Percentiles rank a stretch among this genome's conserved stretches.
Conservation (phyloP, 192 early-diverging fungal genomes). For the Kickxella alabastrina region DNA sequence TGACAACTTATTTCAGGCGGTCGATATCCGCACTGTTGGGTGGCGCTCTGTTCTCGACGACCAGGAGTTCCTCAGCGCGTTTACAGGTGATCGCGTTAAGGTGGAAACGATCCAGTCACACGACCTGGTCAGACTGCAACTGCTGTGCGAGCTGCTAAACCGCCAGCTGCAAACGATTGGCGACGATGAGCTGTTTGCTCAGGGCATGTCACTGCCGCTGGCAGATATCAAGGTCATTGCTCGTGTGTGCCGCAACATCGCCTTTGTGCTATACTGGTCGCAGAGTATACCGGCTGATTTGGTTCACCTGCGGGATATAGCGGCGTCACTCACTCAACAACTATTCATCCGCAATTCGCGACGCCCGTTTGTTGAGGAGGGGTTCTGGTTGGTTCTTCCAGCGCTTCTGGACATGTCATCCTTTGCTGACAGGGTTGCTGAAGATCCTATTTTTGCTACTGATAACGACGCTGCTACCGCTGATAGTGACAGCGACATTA, state of each 20-base stretch:
- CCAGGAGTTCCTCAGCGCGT: slow-evolving; percentile 20
- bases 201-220: slow-evolving; percentile 32
- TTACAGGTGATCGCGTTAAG: slow-evolving; percentile 22
- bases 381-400: slow-evolving; percentile 43
- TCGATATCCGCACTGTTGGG: slow-evolving; percentile 39
- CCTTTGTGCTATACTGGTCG: slow-evolving; percentile 73
- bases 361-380: slow-evolving; percentile 38
- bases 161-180: slow-evolving; percentile 72
- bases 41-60: slow-evolving; percentile 27
- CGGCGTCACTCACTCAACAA: slow-evolving; percentile 68
- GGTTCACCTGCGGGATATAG: slow-evolving; percentile 55
- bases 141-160: slow-evolving; percentile 72
- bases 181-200: slow-evolving; percentile 82
- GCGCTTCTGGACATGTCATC: slow-evolving; percentile 40
- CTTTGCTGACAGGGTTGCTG: slow-evolving; percentile 44
- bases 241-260: slow-evolving; percentile 56
- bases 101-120: slow-evolving; percentile 20
- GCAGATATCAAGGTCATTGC: slow-evolving; percentile 24
- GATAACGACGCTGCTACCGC: not conserved
- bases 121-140: slow-evolving; percentile 43
- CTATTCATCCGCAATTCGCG: slow-evolving; percentile 52
- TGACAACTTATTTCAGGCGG: slow-evolving; percentile 39
- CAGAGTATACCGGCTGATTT: slow-evolving; percentile 39
- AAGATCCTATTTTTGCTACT: slow-evolving; percentile 41
- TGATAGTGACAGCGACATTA: slow-evolving; percentile 8